These are phyloP conservation scores for Yarrowia sp. DNA, from an alignment of 805 yeast species.

Conservation along the genomic window DNA sequence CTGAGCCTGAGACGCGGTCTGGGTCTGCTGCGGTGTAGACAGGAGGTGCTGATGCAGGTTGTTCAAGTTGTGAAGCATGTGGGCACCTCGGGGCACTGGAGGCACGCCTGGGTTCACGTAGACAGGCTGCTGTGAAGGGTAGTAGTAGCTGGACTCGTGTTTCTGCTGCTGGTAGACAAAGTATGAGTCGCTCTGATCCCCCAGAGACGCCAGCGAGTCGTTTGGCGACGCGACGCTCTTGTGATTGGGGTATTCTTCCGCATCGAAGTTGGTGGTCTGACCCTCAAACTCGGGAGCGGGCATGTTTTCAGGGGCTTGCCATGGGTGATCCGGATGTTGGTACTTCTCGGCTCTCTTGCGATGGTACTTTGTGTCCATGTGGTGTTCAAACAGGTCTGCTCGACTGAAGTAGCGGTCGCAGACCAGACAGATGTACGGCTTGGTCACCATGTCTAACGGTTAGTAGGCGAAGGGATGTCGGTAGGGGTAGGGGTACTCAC, in stretches of 20 bases:
- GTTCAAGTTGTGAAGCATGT: too few species aligned
- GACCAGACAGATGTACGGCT: conserved; percentile 33
- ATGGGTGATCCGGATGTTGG: conserved; percentile 9
- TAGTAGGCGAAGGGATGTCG: background rate
- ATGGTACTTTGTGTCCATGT: conserved; percentile 39
- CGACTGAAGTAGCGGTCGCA: conserved; percentile 41
- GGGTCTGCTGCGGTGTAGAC: background rate
- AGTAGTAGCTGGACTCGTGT: background rate
- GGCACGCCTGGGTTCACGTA: too few species aligned
- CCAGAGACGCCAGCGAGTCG: background rate
- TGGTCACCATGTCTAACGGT: conserved; percentile 8
- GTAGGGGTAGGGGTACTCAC: background rate
- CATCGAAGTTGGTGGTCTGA: too few species aligned
- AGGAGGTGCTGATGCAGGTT: background rate
- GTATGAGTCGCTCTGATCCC: background rate
- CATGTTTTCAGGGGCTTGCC: background rate
- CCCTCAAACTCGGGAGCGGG: background rate
- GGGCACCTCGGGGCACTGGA: background rate
- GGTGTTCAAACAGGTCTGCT: conserved; percentile 41
- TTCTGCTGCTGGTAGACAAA: background rate
- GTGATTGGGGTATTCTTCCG: too few species aligned
- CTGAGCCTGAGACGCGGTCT: background rate
- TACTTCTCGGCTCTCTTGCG: conserved; percentile 32
- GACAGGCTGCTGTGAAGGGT: background rate
- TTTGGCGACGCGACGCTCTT: background rate